These are phyloP conservation scores for Aspergillus sp. DNA, from an alignment of 2,329 filamentous ascomycete genomes.

Conservation along the genomic window DNA sequence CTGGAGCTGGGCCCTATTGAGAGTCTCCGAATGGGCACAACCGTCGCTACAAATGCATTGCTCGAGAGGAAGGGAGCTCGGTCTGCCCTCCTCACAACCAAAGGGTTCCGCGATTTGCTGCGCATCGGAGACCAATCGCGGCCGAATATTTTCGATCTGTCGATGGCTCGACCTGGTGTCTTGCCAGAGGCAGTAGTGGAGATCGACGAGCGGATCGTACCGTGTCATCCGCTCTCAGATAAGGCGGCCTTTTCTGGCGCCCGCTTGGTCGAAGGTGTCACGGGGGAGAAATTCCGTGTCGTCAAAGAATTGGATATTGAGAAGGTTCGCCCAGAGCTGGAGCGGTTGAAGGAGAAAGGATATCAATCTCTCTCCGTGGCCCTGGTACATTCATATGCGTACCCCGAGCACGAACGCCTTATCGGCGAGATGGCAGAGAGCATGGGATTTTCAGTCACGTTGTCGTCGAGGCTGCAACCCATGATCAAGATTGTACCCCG, in stretches of 20 bases:
- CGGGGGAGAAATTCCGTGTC: slow-evolving; percentile 70
- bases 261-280: slow-evolving; percentile 59
- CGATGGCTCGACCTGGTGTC: slow-evolving; percentile 82
- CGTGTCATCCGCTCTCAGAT: slow-evolving; percentile 65
- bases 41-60: slow-evolving; percentile 87
- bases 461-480: slow-evolving; percentile 79
- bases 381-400: slow-evolving; percentile 88
- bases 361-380: slow-evolving; percentile 84
- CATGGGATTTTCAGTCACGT: slow-evolving; percentile 79
- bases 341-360: slow-evolving; percentile 69
- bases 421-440: slow-evolving; percentile 78
- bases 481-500: slow-evolving; percentile 85
- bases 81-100: slow-evolving; percentile 84
- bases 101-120: slow-evolving; percentile 84
- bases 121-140: slow-evolving; percentile 89
- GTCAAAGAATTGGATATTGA: slow-evolving; percentile 63
- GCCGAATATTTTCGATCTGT: slow-evolving; percentile 87
- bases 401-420: slow-evolving; percentile 78
- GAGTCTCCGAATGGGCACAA: slow-evolving; percentile 87
- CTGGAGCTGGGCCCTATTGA: slow-evolving; percentile 42
- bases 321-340: slow-evolving; percentile 61
- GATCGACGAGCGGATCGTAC: slow-evolving; percentile 82
- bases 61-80: slow-evolving; percentile 88
- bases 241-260: slow-evolving; percentile 75
- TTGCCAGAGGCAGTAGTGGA: slow-evolving; percentile 83